Evolutionary conservation across 1,284 basidiomycete genomes (phyloP).

Genomic region (Fistulina hepatica): DNA sequence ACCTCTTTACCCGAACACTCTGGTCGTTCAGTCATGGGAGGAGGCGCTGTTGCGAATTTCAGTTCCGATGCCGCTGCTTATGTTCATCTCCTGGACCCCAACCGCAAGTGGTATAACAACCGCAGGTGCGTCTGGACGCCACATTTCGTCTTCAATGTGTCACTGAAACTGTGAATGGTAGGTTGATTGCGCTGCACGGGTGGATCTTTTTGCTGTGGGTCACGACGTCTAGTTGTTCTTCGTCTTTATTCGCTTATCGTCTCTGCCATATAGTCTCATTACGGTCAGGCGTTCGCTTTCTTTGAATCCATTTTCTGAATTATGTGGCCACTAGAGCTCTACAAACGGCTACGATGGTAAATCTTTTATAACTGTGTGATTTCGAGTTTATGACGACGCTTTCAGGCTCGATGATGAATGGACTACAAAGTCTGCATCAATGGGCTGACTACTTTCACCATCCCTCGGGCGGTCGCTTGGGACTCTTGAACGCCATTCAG

Average conservation of each 20-base stretch:
- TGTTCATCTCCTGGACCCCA: conserved; percentile 50
- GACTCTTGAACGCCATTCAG: conserved; percentile 70
- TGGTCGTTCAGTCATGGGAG: conserved; percentile 34
- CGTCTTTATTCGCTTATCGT: too few relatives aligned
- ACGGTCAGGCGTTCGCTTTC: neutral
- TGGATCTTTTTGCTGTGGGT: conserved; percentile 61
- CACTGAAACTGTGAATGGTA: conserved; percentile 19
- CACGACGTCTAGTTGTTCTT: too few relatives aligned
- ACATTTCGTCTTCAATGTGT: neutral
- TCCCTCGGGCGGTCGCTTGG: conserved; percentile 47
- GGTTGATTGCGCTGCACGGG: conserved; percentile 49
- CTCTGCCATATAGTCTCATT: neutral
- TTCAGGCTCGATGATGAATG: conserved; percentile 81
- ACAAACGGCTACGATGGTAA: conserved; percentile 69
- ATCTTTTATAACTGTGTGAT: too few relatives aligned
- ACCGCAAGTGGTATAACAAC: conserved; percentile 64
- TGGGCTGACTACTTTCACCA: conserved; percentile 49
- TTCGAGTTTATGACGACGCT: too few relatives aligned
- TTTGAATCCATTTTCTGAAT: conserved; percentile 1
- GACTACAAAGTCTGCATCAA: conserved; percentile 51
- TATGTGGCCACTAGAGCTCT: conserved; percentile 41
- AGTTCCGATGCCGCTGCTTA: conserved; percentile 30
- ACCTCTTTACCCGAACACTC: too few relatives aligned
- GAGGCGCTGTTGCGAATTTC: conserved; percentile 36
- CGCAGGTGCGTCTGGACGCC: conserved; percentile 33